Percentiles rank a stretch among this genome's conserved stretches.
These are phyloP conservation scores for Kwoniella dendrophila DNA, from an alignment of 768 basidiomycete genomes.

Conservation along the genomic window DNA sequence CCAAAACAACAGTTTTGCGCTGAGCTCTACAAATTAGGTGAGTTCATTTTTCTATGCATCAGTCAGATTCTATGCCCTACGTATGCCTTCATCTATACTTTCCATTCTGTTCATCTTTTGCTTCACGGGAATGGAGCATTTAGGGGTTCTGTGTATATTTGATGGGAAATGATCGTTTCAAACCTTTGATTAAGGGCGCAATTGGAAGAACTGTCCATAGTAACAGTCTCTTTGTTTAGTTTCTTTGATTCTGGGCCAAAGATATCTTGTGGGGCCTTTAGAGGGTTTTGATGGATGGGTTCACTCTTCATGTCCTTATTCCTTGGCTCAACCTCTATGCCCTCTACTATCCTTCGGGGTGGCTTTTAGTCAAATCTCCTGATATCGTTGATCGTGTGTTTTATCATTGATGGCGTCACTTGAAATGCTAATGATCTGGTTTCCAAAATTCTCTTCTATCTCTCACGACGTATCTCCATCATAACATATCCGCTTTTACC, in stretches of 20 bases:
- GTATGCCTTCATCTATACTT: not conserved
- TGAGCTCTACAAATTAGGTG: not conserved
- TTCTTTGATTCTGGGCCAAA: not conserved
- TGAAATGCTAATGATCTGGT: not conserved
- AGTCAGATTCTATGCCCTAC: not conserved
- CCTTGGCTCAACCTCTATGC: not conserved
- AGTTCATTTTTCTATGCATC: not conserved
- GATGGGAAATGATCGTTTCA: constrained; percentile 1
- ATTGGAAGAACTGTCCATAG: not conserved
- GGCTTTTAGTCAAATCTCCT: not conserved
- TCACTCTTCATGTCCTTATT: not conserved
- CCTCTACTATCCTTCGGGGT: not conserved
- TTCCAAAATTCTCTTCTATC: not conserved
- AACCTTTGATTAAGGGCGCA: constrained; percentile 11
- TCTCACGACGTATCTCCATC: not conserved
- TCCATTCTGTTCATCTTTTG: not conserved
- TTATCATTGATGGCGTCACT: constrained; percentile 4
- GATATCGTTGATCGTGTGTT: not conserved
- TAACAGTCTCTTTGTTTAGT: not conserved
- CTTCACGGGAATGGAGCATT: constrained; percentile 10
- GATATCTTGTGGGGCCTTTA: constrained; percentile 3
- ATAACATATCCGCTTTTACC: constrained; percentile 1
- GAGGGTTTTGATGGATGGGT: not conserved
- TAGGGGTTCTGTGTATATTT: constrained; percentile 9
- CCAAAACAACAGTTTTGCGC: not conserved